Evolutionary conservation across 2,329 filamentous ascomycete genomes (phyloP), one percentile per base, ranked within the genome.

Genomic region (Triangularia setosa): DNA sequence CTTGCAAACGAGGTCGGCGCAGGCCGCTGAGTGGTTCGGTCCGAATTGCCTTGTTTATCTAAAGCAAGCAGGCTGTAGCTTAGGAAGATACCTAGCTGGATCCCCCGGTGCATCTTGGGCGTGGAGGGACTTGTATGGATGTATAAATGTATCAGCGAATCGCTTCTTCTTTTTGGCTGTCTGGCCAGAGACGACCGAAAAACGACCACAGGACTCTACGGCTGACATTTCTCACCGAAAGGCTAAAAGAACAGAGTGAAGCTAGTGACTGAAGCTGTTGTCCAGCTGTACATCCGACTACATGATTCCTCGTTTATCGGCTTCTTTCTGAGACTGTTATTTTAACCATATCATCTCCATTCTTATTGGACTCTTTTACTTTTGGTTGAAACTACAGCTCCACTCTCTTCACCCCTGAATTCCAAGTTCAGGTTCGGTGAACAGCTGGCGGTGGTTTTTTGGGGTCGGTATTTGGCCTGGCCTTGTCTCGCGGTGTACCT

Each of bases 21-120:
- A 48, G 40, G 40, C n/a, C 40, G n/a, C 40, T 48, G 40, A 28
- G 58, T 44, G 58, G 35, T 53, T 60, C 58, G 58, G 58, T 60
- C 58, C 58, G 58, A 60, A 52, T 60, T 60, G 35, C 58, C 58
- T 44, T 28, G 18, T 27, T 48, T 48, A 48, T 48, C n/a, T 48
- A 1, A 48, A 21, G 40, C n/a, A 21, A 21, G 12, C n/a, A 48
- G 18, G 53, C 16, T 60, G 35, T 21, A 52, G 24, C 6, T 48
- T 12, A 33, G 7, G 30, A 33, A 12, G 11, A 33, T 33, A n/a
- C n/a, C n/a, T n/a, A 12, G 30, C 30, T 33, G 8, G 11, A 12
- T 16, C 14, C 11, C 30, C 11, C 25, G 44, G 27, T 33, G 40
- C 12, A 25, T 14, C 18, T 18, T 9, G 21, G n/a, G 16, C 9